Base-by-base conservation (phyloP, 192 early-diverging fungal genomes). In the Entomortierella parvispora region DNA sequence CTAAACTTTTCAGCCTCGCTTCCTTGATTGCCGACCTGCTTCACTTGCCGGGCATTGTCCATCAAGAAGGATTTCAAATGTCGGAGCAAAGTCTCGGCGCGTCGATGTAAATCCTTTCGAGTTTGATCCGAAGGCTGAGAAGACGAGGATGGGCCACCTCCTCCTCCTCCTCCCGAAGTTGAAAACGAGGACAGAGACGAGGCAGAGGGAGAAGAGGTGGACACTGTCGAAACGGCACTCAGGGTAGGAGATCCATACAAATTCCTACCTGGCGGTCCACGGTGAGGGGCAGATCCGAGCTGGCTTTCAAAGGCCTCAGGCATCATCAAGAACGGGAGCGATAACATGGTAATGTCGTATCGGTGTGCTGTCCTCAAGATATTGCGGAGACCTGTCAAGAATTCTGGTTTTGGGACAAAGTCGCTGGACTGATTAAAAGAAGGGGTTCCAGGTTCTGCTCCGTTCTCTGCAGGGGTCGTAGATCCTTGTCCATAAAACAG, bases 251-350 rank as follows among this genome's bases (percentile, higher is more conserved):
- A 60, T 9, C 58, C 58, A 62, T 65, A 66, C 2, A 44, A 46
- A 3, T 52, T 31, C 11, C 62, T 62, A 34, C 61, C 28, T 31
- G 40, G 42, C 32, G 60, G 65, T 62, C 65, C 44, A 40, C 37
- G 5, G 37, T 15, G 71, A 61, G 4, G 55, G 34, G 40, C 8
- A 34, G n/a, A 44, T 15, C 68, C 51, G 18, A 77, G 49, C 20
- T 68, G 65, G 11, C 34, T 51, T 48, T 83, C 77, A 45, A 80
- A 62, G 25, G 47, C 26, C 17, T 49, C 22, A 14, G 90, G 91
- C 37, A 92, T 56, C 65, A 93, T 69, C n/a, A 93, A 54, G 26
- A 93, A 66, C 6, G 92, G 92, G 2, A 93, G 45, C 4, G 88
- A 88, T 0, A 93, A 60, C 47, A 83, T 79, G 25, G 84, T 71